Percentiles rank a stretch among this genome's conserved stretches.
Conservation (phyloP, 176 grass and related monocot species). For the Pharus latifolius region DNA sequence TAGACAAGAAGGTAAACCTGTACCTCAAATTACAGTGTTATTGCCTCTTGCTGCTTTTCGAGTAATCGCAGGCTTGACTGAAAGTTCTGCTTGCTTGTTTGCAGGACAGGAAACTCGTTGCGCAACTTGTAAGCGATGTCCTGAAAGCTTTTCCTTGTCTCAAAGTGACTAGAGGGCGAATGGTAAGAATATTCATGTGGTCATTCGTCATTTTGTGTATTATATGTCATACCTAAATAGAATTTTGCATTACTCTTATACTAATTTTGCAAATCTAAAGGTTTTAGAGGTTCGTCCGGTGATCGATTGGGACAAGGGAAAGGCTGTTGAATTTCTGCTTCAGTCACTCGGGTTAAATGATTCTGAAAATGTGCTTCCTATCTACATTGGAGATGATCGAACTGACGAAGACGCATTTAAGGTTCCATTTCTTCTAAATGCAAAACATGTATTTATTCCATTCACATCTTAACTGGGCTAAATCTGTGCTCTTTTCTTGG, state of each 20-base stretch:
- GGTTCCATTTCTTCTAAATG: conserved; percentile 11
- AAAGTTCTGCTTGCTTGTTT: neutral
- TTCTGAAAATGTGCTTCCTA: conserved; percentile 25
- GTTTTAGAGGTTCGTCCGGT: conserved; percentile 73
- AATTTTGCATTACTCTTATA: neutral
- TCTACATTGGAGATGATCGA: conserved; percentile 62
- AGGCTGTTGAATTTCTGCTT: conserved; percentile 64
- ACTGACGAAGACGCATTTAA: conserved; percentile 72
- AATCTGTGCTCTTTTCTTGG: neutral
- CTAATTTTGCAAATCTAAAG: conserved; percentile 5
- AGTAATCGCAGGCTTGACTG: neutral
- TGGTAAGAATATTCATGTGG: conserved; percentile 13
- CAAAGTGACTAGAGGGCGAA: conserved; percentile 38
- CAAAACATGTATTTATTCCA: neutral
- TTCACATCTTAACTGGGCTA: neutral
- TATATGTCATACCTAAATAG: neutral
- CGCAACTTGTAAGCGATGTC: conserved; percentile 20
- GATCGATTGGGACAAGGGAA: conserved; percentile 72
- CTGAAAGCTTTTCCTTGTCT: conserved; percentile 38
- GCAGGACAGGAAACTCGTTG: conserved; percentile 40
- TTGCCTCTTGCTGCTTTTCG: neutral
- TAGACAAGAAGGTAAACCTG: conserved; percentile 35
- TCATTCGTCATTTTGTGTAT: neutral
- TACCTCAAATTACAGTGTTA: neutral
- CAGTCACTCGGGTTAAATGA: conserved; percentile 32